Base-by-base conservation (phyloP, 2,329 filamentous ascomycete genomes). In the Tympanopsis confertula region DNA sequence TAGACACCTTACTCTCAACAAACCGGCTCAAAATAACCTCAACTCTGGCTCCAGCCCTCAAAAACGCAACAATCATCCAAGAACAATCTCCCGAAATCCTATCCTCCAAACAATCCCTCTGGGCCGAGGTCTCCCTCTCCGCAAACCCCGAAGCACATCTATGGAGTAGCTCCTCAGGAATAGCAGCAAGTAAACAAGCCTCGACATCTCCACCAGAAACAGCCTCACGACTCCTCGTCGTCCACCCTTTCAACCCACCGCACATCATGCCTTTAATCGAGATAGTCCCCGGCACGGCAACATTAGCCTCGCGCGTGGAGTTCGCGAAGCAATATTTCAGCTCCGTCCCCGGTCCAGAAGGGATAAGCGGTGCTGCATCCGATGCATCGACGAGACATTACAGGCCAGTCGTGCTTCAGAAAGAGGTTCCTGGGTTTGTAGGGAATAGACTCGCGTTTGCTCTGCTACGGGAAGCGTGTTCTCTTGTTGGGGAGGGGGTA, bases 211-310 rank as follows among this genome's bases (percentile, higher is more conserved):
- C 66, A 69, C 62, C 45, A 52, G 17, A 57, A 68, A 19, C 50
- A 53, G 36, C 50, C 47, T 19, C 49, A n/a, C 54, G 71, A 2
- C 48, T 78, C 3, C 43, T 77, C 0, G 66, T 77, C 2, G 70
- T 74, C 3, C 74, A 78, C 48, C 73, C 74, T 0, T 78, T 71
- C 50, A 78, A 78, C 39, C 74, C 69, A 17, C 74, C 73, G 1
- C 71, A 77, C 44, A 62, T 78, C 38, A 75, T 78, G 68, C 74
- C 74, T 0, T 47, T 78, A 1, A 52, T 78, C 2, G 73, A 78
- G 49, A 57, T 78, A 20, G 72, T 77, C 0, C 69, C 71, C 0
- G n/a, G n/a, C n/a, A n/a, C n/a, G n/a, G n/a, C n/a, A n/a, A n/a
- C n/a, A n/a, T n/a, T n/a, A n/a, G n/a, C n/a, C n/a, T n/a, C n/a